Base-by-base conservation (phyloP, 2,329 filamentous ascomycete species). In the Monosporascus sp. region DNA sequence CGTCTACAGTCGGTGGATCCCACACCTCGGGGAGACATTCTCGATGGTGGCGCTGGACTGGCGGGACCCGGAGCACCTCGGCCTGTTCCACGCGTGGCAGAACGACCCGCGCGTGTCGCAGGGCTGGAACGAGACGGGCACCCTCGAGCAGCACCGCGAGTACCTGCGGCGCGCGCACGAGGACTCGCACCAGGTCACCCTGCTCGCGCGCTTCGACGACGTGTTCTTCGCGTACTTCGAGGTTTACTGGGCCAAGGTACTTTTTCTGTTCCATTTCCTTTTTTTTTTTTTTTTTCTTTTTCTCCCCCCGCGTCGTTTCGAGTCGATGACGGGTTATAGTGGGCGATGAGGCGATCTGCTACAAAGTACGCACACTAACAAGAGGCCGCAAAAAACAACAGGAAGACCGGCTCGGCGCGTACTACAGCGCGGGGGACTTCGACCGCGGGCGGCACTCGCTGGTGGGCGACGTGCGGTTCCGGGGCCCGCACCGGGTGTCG, bases 21-120 rank as follows among this genome's bases (percentile, higher is more conserved):
- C 88, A 7, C 84, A 91, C 64, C 76, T 92, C 41, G 76, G 83
- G 56, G 86, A 92, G 75, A 87, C 83, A 59, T 92, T 92, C 68
- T 89, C 85, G 56, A 87, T 92, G 76, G 77, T 88, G n/a, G 84
- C 83, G 11, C 77, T 93, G 1, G 85, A 92, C 67, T 88, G 82
- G 70, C 64, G 77, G 34, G 75, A 89, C 63, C 65, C 74, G 1
- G 76, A 82, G 62, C 88, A 93, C 69, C 71, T 92, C 49, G 72
- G 76, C 17, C 76, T 90, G 5, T 92, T 93, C 75, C 85, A 91
- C 70, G 78, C 77, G 53, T 93, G 89, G 89, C 88, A 91, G 71
- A 93, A 93, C 65, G 88, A 92, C 65, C 88, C 88, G 50, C 86
- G 89, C 49, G 89, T 93, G 34, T 87, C 87, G 4, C 82, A 86